Percentiles rank a stretch among this genome's conserved stretches.
Evolutionary conservation across 2,329 filamentous ascomycete species (phyloP).

Genomic region (Graphiopsis chlorocephala): DNA sequence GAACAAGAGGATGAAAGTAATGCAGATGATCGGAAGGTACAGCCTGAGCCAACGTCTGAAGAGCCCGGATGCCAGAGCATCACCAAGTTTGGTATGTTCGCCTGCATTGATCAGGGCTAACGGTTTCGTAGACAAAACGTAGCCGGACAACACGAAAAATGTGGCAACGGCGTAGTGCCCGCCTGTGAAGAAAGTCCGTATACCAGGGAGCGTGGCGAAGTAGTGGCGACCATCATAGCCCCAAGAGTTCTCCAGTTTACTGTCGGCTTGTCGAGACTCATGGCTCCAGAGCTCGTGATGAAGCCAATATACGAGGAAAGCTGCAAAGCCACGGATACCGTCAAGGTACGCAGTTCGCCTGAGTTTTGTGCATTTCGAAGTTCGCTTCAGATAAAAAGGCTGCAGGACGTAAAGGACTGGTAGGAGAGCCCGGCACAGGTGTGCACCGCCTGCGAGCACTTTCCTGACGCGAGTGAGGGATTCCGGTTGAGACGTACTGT

Average conservation of each 20-base stretch:
- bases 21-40: slow-evolving; percentile 52
- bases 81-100: slow-evolving; percentile 40
- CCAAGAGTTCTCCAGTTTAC: slow-evolving; percentile 53
- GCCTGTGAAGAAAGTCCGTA: slow-evolving; percentile 61
- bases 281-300: slow-evolving; percentile 60
- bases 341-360: slow-evolving; percentile 61
- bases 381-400: background rate
- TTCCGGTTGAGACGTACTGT: background rate
- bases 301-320: slow-evolving; percentile 63
- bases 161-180: slow-evolving; percentile 58
- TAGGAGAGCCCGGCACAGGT: background rate
- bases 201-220: slow-evolving; percentile 53
- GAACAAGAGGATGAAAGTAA: slow-evolving; percentile 54
- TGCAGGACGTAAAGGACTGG: background rate
- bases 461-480: background rate
- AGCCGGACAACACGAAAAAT: slow-evolving; percentile 55
- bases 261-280: slow-evolving; percentile 36
- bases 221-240: slow-evolving; percentile 50
- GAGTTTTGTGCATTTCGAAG: slow-evolving; percentile 23
- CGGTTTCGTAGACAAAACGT: slow-evolving; percentile 51
- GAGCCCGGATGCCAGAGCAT: slow-evolving; percentile 48
- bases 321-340: slow-evolving; percentile 65
- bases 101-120: slow-evolving; percentile 43
- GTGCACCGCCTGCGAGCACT: background rate
- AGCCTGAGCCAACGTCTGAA: slow-evolving; percentile 53